These are phyloP conservation scores for Rhynchosporium graminicola DNA, from an alignment of 2,329 filamentous ascomycete genomes.

Conservation along the genomic window DNA sequence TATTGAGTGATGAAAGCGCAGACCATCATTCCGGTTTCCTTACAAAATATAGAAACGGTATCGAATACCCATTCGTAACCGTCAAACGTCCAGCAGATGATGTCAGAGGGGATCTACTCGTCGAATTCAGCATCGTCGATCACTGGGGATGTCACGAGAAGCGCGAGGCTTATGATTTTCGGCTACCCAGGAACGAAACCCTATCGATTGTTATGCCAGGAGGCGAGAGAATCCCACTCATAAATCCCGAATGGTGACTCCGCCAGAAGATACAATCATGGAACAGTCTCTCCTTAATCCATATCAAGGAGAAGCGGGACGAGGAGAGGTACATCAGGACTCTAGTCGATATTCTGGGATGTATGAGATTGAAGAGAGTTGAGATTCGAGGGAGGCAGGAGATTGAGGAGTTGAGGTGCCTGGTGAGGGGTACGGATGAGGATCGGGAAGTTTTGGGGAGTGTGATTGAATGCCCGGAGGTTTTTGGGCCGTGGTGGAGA, in stretches of 20 bases:
- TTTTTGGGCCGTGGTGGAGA: conserved; percentile 20
- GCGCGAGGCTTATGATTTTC: conserved; percentile 17
- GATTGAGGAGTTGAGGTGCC: conserved; percentile 1
- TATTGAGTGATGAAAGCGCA: too few species aligned
- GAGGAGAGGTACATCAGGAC: conserved; percentile 17
- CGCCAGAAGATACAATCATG: conserved; percentile 17
- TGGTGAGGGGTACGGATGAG: conserved; percentile 12
- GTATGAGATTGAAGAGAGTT: neutral
- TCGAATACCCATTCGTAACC: conserved; percentile 13
- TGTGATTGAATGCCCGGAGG: conserved; percentile 21
- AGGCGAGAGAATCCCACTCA: neutral
- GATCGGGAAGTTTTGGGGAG: conserved; percentile 14
- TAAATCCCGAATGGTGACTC: conserved; percentile 20
- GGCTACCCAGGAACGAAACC: neutral
- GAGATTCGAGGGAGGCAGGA: conserved; percentile 3
- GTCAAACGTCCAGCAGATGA: conserved; percentile 6
- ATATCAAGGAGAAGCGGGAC: neutral
- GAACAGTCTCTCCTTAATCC: neutral
- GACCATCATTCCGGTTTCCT: neutral
- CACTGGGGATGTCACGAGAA: conserved; percentile 8
- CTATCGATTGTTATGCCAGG: neutral
- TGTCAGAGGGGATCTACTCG: conserved; percentile 8
- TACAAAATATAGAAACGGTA: neutral
- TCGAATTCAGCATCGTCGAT: conserved; percentile 21
- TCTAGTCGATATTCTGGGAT: conserved; percentile 9